Conservation (phyloP, 768 basidiomycete species). For the Termitomyces heimii region DNA sequence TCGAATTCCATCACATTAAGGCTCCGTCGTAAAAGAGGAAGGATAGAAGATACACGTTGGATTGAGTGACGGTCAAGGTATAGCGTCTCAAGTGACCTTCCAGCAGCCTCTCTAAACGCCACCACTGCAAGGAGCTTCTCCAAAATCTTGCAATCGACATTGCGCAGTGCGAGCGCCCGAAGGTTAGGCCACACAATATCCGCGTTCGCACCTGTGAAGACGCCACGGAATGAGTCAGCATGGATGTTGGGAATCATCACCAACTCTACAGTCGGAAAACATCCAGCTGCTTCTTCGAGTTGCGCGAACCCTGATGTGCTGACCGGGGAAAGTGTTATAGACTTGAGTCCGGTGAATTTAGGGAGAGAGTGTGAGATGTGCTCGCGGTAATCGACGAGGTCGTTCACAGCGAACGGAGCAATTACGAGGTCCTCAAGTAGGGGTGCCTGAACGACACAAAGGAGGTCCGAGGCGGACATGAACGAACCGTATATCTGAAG, state of each 20-base stretch:
- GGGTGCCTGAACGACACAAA: slow-evolving; percentile 8
- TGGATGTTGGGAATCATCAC: slow-evolving; percentile 13
- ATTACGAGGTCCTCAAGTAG: slow-evolving; percentile 8
- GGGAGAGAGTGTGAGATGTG: not conserved
- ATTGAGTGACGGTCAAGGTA: slow-evolving; percentile 11
- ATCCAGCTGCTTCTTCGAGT: slow-evolving; percentile 6
- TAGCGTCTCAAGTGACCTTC: slow-evolving; percentile 6
- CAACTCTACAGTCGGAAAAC: slow-evolving; percentile 11
- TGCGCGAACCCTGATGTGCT: slow-evolving; percentile 5
- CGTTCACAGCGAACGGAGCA: slow-evolving; percentile 9
- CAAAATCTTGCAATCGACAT: slow-evolving; percentile 6
- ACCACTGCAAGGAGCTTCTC: slow-evolving; percentile 8
- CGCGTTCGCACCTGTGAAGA: slow-evolving; percentile 2
- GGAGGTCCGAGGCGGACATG: slow-evolving; percentile 13
- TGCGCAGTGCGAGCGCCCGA: slow-evolving; percentile 9
- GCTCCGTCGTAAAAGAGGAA: not conserved
- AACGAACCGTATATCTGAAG: slow-evolving; percentile 14
- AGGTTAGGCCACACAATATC: slow-evolving; percentile 8
- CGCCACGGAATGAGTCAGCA: slow-evolving; percentile 6
- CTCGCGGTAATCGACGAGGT: slow-evolving; percentile 10
- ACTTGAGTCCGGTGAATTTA: slow-evolving; percentile 10
- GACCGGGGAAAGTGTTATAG: slow-evolving; percentile 12
- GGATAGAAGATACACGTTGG: slow-evolving; percentile 2
- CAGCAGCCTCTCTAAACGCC: slow-evolving; percentile 3
- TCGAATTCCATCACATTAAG: slow-evolving; percentile 9